Evolutionary conservation across 495 filamentous ascomycete species (phyloP).

Genomic region (Aspergillus kassunensis): DNA sequence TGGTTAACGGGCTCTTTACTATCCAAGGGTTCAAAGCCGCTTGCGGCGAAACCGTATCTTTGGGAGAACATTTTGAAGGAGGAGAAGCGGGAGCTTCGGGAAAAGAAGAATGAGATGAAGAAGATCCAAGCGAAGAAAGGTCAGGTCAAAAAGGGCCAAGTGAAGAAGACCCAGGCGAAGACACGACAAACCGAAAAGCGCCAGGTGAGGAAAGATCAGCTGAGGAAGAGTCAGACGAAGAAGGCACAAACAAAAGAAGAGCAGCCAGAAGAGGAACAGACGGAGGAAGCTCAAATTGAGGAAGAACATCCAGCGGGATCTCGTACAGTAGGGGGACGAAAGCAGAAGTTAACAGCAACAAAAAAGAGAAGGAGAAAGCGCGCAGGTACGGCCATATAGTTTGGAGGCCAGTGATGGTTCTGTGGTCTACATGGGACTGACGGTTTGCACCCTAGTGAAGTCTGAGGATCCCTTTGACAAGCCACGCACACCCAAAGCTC

Average conservation of each 20-base stretch:
- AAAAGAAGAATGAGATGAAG: not conserved
- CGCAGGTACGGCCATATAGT: not conserved
- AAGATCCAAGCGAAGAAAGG: not conserved
- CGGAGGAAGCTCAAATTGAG: not conserved
- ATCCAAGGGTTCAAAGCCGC: conserved; percentile 22
- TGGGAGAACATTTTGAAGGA: conserved; percentile 34
- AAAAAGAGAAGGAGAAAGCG: conserved; percentile 11
- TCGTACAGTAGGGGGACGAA: conserved; percentile 8
- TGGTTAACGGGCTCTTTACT: conserved; percentile 58
- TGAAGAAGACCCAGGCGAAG: not conserved
- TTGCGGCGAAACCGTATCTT: conserved; percentile 44
- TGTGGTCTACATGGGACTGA: too few relatives aligned
- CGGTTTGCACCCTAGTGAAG: not conserved
- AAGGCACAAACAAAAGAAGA: not conserved
- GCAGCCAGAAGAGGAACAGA: not conserved
- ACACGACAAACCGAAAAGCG: not conserved
- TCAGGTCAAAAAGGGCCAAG: not conserved
- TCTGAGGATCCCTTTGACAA: conserved; percentile 7
- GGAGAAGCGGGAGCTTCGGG: conserved; percentile 11
- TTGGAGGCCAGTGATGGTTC: too few relatives aligned
- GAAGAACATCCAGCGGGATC: not conserved
- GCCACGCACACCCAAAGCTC: conserved; percentile 1
- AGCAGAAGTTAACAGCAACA: conserved; percentile 20
- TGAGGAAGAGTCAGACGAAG: not conserved
- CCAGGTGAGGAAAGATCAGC: not conserved